Base-by-base conservation (phyloP, 73 alveolate genomes). In the Paramecium octaurelia region DNA sequence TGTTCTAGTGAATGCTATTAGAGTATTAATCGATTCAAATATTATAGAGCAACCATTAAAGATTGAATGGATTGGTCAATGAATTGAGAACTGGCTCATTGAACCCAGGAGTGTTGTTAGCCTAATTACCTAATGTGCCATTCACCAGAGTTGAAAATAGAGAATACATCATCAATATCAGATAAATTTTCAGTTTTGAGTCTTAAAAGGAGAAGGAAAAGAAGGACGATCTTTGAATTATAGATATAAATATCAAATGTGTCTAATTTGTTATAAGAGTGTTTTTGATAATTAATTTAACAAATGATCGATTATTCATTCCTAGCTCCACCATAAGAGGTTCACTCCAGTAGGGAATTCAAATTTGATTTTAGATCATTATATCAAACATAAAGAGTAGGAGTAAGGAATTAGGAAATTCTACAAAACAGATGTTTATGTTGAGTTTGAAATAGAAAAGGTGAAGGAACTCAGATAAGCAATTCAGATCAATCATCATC, bases 401-500 rank as follows among this genome's bases (percentile, higher is more conserved):
- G 88, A 89, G 46, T 21, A 64, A 18, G 88, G 69, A 21, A 54
- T 76, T 27, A 40, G 94, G 35, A 89, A 71, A 89, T 71, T 89
- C 40, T 89, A 27, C 20, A 92, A 89, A 73, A 29, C 54, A 44
- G 94, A 71, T 50, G 84, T 36, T 43, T 89, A 89, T 71, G 77
- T 23, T 44, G 14, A 42, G 29, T 89, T 89, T 44, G 94, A 71
- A 89, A 29, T 58, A 54, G 88, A 71, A 24, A 64, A 58, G 23
- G 24, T 71, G 8, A 29, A 44, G 27, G 94, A 89, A 89, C 58
- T 89, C 21, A 89, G 94, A 89, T 83, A 89, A 89, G 54, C 27
- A 89, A 71, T 89, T 71, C 48, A 69, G 94, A 40, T 92, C 94
- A 16, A 83, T 89, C 10, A 60, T 88, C 9, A 70, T 70, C 8